Evolutionary conservation across 2,329 filamentous ascomycete species (phyloP), one percentile per base, ranked within the genome.

Genomic region (Colletotrichum agaves): DNA sequence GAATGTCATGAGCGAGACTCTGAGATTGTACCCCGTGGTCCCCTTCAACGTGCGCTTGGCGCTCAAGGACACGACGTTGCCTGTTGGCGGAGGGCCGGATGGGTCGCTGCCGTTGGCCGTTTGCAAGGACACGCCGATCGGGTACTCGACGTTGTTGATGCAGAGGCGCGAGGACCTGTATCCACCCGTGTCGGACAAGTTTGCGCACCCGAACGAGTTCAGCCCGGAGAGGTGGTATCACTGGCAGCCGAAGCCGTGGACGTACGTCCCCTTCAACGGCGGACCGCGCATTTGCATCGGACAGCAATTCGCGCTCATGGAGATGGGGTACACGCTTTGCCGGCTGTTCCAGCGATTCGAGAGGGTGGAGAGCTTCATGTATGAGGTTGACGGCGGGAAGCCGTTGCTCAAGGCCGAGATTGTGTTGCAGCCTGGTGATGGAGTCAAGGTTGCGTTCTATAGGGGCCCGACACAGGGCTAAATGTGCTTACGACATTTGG

Each of bases 281-380:
- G 91, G 91, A 1, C 89, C 91, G 47, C 82, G 91, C 35, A 91
- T 93, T 74, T 93, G 91, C 78, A 88, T 94, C 67, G 91, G 91
- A 2, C 91, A 95, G 83, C 91, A 95, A 77, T 95, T 94, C 76
- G 93, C 92, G 13, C 79, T 94, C 52, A 93, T 91, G 0, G 91
- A 94, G 82, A 92, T 92, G 82, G 82, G 82, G 33, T 94, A 94
- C 75, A 89, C 91, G 10, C 84, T 93, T 68, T 89, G 90, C 31
- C 83, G 92, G 49, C 74, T 95, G 71, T 87, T 94, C 74, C 93
- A 95, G 81, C 83, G 85, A 23, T 96, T 91, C 75, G 87, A 89
- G 61, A 79, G 83, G 11, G 81, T 93, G 7, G 86, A 88, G 73
- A 87, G 81, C 73, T 79, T 83, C 72, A 89, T 89, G 87, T 70